These are phyloP conservation scores for Psilocybe cyanescens DNA, from an alignment of 768 basidiomycete species.

Conservation along the genomic window DNA sequence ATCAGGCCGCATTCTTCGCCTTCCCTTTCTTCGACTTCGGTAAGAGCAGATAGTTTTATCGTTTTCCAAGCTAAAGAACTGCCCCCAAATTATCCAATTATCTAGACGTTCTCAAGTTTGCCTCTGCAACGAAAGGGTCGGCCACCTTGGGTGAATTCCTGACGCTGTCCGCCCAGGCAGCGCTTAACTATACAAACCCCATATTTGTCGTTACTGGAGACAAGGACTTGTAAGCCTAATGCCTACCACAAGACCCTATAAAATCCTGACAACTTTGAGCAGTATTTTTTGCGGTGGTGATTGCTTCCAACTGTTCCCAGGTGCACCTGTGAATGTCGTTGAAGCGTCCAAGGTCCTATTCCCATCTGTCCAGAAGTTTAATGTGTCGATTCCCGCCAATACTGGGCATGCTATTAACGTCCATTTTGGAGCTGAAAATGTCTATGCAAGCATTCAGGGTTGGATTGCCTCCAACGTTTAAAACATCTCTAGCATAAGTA, in stretches of 20 bases:
- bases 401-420: constrained; percentile 23
- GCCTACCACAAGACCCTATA: not conserved
- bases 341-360: constrained; percentile 11
- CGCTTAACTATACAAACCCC: constrained; percentile 21
- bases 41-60: not conserved
- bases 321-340: constrained; percentile 8
- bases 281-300: constrained; percentile 23
- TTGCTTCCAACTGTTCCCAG: constrained; percentile 18
- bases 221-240: constrained; percentile 23
- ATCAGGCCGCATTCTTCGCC: constrained; percentile 22
- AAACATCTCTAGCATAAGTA: not conserved
- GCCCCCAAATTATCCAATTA: not conserved
- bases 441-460: constrained; percentile 13
- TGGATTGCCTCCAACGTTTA: constrained; percentile 15
- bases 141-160: constrained; percentile 25
- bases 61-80: not conserved
- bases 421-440: constrained; percentile 17
- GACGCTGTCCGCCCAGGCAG: constrained; percentile 12
- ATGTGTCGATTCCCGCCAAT: constrained; percentile 18
- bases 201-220: constrained; percentile 28
- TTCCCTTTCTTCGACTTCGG: constrained; percentile 25
- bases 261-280: not conserved
- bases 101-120: constrained; percentile 8
- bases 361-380: constrained; percentile 15
- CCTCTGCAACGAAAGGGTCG: constrained; percentile 18